Base-by-base conservation (phyloP, 352 stramenopile genomes). In the Hyaloperonospora brassicae region DNA sequence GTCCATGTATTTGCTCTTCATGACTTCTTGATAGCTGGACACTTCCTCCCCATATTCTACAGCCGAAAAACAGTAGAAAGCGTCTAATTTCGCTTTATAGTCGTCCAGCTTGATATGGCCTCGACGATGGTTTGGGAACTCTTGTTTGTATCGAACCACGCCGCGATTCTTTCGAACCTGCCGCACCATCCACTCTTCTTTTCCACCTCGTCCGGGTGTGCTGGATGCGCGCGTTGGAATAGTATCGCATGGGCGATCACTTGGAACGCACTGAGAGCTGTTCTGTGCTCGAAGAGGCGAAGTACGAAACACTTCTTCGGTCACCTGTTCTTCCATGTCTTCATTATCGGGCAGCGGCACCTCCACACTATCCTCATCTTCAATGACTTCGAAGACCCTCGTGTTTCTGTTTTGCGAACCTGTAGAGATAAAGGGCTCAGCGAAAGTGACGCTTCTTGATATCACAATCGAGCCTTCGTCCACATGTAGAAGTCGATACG, bases 401-500 rank as follows among this genome's bases (percentile, higher is more conserved):
- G 27, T 31, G 3, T 31, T 31, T 31, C 27, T 31, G 27, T 7
- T 31, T 7, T 7, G 27, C n/a, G n/a, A n/a, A 31, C 7, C 7
- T 31, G 3, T 31, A 8, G 3, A 31, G 3, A 31, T 31, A 8
- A 7, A 7, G 27, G 3, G 27, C n/a, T 42, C 2, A 21, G 36
- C n/a, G 14, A 42, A 42, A 5, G n/a, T 42, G 3, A 42, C 36
- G 36, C 36, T 42, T 42, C 36, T 42, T 12, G n/a, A 42, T n/a
- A 42, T 42, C 36, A 21, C 3, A 13, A 42, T 42, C 3, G 27
- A 31, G 5, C 36, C 10, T 4, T 13, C 36, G 3, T 42, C 10
- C 10, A 21, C 36, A 21, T 42, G 5, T 42, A 42, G 36, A 42
- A 42, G 36, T 42, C 36, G 36, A 42, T 42, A 42, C 36, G 36